Evolutionary conservation across 2,329 filamentous ascomycete genomes (phyloP).

Genomic region (Lomentospora prolificans): DNA sequence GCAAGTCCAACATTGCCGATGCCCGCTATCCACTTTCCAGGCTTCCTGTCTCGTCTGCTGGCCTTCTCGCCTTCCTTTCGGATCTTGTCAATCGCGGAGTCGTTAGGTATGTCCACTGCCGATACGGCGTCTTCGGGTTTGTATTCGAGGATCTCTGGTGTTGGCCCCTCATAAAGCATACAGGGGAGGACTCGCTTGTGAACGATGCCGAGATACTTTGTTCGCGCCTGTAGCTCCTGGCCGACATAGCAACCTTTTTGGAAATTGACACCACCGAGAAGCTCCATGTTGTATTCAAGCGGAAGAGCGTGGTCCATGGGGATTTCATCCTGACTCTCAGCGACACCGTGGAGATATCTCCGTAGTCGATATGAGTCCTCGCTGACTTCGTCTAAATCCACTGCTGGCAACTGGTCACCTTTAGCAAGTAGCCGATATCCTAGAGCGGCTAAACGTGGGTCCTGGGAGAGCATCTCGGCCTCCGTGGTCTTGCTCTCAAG

Average conservation of each 20-base stretch:
- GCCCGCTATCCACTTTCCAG: slow-evolving; percentile 71
- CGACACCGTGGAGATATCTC: slow-evolving; percentile 68
- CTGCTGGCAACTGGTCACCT: slow-evolving; percentile 18
- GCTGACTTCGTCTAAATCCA: slow-evolving; percentile 35
- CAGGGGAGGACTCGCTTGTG: slow-evolving; percentile 82
- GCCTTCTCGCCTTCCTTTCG: slow-evolving; percentile 57
- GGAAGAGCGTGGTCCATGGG: slow-evolving; percentile 62
- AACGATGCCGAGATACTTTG: slow-evolving; percentile 87
- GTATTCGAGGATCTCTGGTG: slow-evolving; percentile 37
- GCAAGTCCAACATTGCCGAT: slow-evolving; percentile 81
- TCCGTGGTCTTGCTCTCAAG: not conserved
- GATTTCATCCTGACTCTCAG: slow-evolving; percentile 80
- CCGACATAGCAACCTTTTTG: slow-evolving; percentile 95
- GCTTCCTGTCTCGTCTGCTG: slow-evolving; percentile 65
- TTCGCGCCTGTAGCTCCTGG: slow-evolving; percentile 92
- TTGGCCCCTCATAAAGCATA: slow-evolving; percentile 49
- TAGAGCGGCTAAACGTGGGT: slow-evolving; percentile 45
- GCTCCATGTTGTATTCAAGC: slow-evolving; percentile 81
- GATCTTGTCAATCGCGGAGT: slow-evolving; percentile 39
- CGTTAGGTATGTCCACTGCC: slow-evolving; percentile 29
- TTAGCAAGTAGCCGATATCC: slow-evolving; percentile 37
- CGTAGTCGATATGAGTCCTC: slow-evolving; percentile 61
- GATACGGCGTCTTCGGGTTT: slow-evolving; percentile 20
- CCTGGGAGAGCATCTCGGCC: slow-evolving; percentile 29
- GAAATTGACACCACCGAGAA: slow-evolving; percentile 80